Base-by-base conservation (phyloP, 2,329 filamentous ascomycete species). In the Claviceps digitariae region DNA sequence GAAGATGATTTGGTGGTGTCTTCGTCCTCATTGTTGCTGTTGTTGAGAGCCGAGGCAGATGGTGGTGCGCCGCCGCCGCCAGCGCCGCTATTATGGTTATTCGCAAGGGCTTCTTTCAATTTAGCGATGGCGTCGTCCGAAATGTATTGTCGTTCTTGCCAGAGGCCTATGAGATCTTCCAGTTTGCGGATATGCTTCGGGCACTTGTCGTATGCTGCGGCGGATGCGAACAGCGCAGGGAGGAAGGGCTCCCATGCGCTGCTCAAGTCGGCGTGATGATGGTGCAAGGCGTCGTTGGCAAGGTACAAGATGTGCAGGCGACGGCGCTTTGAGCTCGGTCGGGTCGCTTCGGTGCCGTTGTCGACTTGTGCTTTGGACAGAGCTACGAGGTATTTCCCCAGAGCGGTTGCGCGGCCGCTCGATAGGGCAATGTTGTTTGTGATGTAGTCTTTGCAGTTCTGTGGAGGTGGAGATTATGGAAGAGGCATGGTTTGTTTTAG, bases 391-490 rank as follows among this genome's bases (percentile, higher is more conserved):
- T 88, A 95, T 69, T 88, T 90, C 60, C 81, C 86, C 59, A 94
- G 72, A 44, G 83, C 79, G 55, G 74, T 71, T 58, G 81, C 77
- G 61, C 89, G 83, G 59, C 77, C 73, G 54, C 78, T 67, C 55
- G 88, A 93, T 54, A 77, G 76, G 61, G 80, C 75, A 64, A 91
- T 74, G 72, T 89, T 80, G 61, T 78, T 77, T 64, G 90, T 70
- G 63, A 91, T 84, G 88, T 88, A 95, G 70, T 79, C 76, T 78
- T 90, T 95, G 78, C 87, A 90, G 75, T 81, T 86, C 90, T 95
- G 56, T 60, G 51, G 57, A 21, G 17, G 36, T 6, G 36, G 20
- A 55, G 17, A 25, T 25, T 17, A 25, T 55, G 55, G 45, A 20
- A 23, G 45, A 48, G 38, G 27, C 41, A 51, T n/a, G 49, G 23